Base-by-base conservation (phyloP, 192 early-diverging fungal species). In the Powellomyces hirtus region DNA sequence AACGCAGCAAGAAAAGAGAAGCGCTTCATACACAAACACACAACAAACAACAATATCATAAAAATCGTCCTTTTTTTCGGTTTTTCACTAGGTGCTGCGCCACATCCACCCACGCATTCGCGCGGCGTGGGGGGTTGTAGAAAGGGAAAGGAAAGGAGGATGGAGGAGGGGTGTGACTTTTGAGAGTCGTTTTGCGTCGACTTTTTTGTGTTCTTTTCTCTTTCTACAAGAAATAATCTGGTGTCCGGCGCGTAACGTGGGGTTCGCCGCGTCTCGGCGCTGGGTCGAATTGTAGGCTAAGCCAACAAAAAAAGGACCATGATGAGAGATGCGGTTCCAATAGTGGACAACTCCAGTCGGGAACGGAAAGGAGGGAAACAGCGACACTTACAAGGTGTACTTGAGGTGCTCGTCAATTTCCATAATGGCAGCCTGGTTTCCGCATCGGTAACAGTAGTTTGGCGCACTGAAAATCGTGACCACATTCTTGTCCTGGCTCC, bases 401-500 rank as follows among this genome's bases (percentile, higher is more conserved):
- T 98, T 98, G 81, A 99, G 82, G 78, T 97, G 89, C 80, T 99
- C 95, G 74, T 99, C 97, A 71, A 99, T 91, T 76, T 99, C 97
- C 97, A 99, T 98, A 74, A 99, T 99, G 31, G 97, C 97, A 29
- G 97, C 97, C 85, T 98, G 95, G 76, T 99, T 99, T 52, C 97
- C 97, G 72, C 97, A 99, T 45, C 97, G 89, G 87, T 99, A 99
- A 79, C 97, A 97, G 83, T 99, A 99, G 80, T 99, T 99, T 33
- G 97, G 97, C 44, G 97, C 97, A 79, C 89, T 92, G 75, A 99
- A 99, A 64, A 99, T 99, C 26, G 97, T 99, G 14, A 99, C 97
- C 2, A 96, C 94, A 77, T 99, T 98, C 78, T 91, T 88, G 58
- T 98, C 97, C 80, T 99, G 95, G 62, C 89, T 89, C 97, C 97